Evolutionary conservation across 176 grass and related monocot species (phyloP).

Genomic region (Oryza meyeriana): DNA sequence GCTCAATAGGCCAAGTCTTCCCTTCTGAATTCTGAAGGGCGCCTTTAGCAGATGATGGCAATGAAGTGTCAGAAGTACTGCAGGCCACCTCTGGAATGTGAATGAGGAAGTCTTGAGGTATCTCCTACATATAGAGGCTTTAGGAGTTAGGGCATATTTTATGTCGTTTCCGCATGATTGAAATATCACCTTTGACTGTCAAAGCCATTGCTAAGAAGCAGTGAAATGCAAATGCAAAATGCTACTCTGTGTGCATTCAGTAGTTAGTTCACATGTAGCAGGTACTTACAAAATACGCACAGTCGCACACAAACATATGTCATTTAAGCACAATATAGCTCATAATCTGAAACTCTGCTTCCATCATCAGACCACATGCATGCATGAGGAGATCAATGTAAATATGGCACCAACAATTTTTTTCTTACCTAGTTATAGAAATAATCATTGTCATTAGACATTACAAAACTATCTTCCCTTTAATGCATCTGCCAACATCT

Average conservation of each 20-base stretch:
- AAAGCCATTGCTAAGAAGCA: not conserved
- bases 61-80: not conserved
- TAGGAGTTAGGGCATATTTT: not conserved
- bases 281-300: not conserved
- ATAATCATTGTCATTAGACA: not conserved
- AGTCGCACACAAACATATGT: not conserved
- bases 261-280: not conserved
- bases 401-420: not conserved
- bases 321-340: not conserved
- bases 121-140: slow-evolving; percentile 36
- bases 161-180: not conserved
- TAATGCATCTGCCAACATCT: not conserved
- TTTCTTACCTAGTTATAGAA: not conserved
- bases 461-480: not conserved
- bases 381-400: not conserved
- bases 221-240: slow-evolving; percentile 20
- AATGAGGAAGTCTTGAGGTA: slow-evolving; percentile 44
- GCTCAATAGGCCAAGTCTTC: slow-evolving; percentile 43
- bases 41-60: not conserved
- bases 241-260: not conserved
- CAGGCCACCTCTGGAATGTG: slow-evolving; percentile 25
- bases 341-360: not conserved
- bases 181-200: not conserved
- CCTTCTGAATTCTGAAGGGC: slow-evolving; percentile 38
- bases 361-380: not conserved